These are phyloP conservation scores for Marvania coccoides DNA, from an alignment of 139 green algal genomes.

Conservation along the genomic window DNA sequence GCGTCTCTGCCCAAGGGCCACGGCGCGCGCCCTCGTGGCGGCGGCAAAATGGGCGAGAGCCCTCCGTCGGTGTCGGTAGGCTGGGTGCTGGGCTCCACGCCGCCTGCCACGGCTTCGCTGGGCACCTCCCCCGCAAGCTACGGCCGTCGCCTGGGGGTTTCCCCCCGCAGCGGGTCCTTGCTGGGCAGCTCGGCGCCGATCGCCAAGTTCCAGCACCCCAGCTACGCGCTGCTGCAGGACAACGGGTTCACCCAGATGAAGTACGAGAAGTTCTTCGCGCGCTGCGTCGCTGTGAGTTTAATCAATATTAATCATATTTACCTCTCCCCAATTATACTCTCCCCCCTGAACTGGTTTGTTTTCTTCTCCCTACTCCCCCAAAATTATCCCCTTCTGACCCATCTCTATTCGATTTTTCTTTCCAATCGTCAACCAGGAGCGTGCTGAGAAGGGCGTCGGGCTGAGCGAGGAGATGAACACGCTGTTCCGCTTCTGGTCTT, in stretches of 20 bases:
- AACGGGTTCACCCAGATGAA: slow-evolving; percentile 90
- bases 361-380: background rate
- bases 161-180: background rate
- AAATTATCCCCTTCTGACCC: too few species aligned
- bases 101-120: slow-evolving; percentile 31
- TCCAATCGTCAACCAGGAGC: too few species aligned
- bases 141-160: slow-evolving; percentile 2
- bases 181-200: slow-evolving; percentile 41
- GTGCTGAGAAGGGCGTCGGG: slow-evolving; percentile 46
- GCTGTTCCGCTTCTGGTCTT: slow-evolving; percentile 97
- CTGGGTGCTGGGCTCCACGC: slow-evolving; percentile 75
- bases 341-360: too few species aligned
- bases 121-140: slow-evolving; percentile 29
- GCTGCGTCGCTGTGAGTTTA: slow-evolving; percentile 70
- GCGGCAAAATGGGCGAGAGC: slow-evolving; percentile 24
- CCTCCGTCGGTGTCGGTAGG: slow-evolving; percentile 46
- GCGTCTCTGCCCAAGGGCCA: slow-evolving; percentile 32
- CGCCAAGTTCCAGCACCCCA: slow-evolving; percentile 85
- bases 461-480: slow-evolving; percentile 96
- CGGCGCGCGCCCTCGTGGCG: background rate
- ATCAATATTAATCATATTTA: too few species aligned
- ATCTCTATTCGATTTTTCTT: too few species aligned
- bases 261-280: slow-evolving; percentile 81
- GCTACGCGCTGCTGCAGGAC: slow-evolving; percentile 83
- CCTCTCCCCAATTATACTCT: too few species aligned